These are phyloP conservation scores for Bipolaris gigantea DNA, from an alignment of 2,329 filamentous ascomycete species.

Conservation along the genomic window DNA sequence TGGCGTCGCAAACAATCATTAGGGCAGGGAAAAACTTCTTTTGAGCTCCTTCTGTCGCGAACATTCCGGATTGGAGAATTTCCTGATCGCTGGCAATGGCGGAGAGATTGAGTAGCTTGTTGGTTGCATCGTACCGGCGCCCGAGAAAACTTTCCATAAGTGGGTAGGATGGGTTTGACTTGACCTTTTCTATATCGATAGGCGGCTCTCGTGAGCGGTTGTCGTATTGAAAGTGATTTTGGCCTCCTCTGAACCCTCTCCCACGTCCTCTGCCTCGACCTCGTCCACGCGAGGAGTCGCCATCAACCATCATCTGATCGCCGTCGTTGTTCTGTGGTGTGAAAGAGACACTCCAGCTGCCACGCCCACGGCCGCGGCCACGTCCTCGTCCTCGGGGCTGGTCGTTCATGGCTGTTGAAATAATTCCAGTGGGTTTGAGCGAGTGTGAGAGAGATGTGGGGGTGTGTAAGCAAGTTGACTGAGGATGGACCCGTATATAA, in stretches of 20 bases:
- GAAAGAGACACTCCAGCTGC: conserved; percentile 10
- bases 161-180: conserved; percentile 51
- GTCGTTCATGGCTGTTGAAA: conserved; percentile 8
- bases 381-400: conserved; percentile 24
- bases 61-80: conserved; percentile 74
- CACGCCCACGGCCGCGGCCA: conserved; percentile 20
- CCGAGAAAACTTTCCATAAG: conserved; percentile 72
- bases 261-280: conserved; percentile 26
- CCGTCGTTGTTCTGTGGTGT: conserved; percentile 9
- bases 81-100: conserved; percentile 71
- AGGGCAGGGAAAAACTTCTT: conserved; percentile 90
- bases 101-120: conserved; percentile 83
- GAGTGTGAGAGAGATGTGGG: conserved; percentile 2
- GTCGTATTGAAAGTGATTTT: conserved; percentile 30
- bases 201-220: conserved; percentile 71
- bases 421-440: not conserved
- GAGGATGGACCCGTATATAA: conserved; percentile 3
- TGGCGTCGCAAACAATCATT: conserved; percentile 80
- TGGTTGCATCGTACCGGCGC: conserved; percentile 69
- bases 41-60: conserved; percentile 69
- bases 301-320: conserved; percentile 20
- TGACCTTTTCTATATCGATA: conserved; percentile 46
- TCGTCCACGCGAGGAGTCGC: conserved; percentile 14
- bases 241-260: conserved; percentile 15
- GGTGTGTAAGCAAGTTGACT: conserved; percentile 1